Conservation (phyloP, 2,329 filamentous ascomycete genomes). For the Trichoderma sp. region DNA sequence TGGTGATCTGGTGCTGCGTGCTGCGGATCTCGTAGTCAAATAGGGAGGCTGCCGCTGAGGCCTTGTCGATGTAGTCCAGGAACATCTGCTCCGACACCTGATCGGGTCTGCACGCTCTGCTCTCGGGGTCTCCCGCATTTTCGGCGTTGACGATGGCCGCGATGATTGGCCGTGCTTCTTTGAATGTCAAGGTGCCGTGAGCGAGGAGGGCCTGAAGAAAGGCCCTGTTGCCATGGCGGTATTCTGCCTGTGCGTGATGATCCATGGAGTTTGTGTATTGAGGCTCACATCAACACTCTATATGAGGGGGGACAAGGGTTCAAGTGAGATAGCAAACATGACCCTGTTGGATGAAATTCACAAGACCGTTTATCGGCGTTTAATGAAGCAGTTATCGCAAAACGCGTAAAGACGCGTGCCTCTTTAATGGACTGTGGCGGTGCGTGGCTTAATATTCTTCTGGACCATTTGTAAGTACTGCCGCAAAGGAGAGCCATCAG, state of each 20-base stretch:
- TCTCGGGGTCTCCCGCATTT: conserved; percentile 40
- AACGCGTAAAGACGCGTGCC: conserved; percentile 23
- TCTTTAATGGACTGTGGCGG: conserved; percentile 29
- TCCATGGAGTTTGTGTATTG: conserved; percentile 31
- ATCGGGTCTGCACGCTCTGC: conserved; percentile 51
- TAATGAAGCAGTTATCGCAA: conserved; percentile 4
- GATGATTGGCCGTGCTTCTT: conserved; percentile 72
- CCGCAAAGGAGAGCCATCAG: no score
- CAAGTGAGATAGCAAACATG: neutral
- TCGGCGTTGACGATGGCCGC: conserved; percentile 72
- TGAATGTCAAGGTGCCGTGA: conserved; percentile 73
- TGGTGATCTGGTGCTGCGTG: conserved; percentile 67
- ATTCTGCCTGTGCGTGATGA: conserved; percentile 39
- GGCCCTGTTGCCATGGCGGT: conserved; percentile 72
- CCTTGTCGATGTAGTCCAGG: conserved; percentile 65
- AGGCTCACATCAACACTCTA: no score
- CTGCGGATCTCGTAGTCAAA: conserved; percentile 89
- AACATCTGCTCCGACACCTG: conserved; percentile 72
- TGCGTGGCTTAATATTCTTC: conserved; percentile 13
- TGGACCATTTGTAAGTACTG: neutral
- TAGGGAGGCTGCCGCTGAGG: conserved; percentile 71
- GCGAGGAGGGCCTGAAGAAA: conserved; percentile 89
- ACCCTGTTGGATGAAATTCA: neutral
- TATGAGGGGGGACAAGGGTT: neutral
- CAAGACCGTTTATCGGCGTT: neutral